Evolutionary conservation across 2,329 filamentous ascomycete genomes (phyloP).

Genomic region (Aspergillus texensis): DNA sequence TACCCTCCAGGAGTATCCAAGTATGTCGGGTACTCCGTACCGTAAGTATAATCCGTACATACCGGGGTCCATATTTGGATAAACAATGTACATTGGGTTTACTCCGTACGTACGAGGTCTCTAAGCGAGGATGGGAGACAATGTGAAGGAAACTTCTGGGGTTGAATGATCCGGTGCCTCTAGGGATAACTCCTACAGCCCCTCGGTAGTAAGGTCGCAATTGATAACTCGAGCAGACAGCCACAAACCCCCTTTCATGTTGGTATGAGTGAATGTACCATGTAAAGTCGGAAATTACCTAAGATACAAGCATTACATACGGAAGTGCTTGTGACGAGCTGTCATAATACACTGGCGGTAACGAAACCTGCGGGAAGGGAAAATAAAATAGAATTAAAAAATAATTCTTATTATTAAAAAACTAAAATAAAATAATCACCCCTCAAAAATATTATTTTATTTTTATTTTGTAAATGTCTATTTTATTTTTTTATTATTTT

Average conservation of each 20-base stretch:
- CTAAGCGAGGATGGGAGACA: not conserved
- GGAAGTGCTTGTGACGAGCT: not conserved
- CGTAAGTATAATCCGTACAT: not conserved
- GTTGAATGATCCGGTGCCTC: not conserved
- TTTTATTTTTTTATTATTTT: constrained; percentile 16
- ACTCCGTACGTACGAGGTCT: not conserved
- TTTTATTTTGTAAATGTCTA: constrained; percentile 9
- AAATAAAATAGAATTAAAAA: constrained; percentile 9
- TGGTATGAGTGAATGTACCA: not conserved
- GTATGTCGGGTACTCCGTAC: not conserved
- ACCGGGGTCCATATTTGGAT: not conserved
- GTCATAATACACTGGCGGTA: constrained; percentile 8
- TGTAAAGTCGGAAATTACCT: not conserved
- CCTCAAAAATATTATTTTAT: constrained; percentile 2
- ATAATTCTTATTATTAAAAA: constrained; percentile 10
- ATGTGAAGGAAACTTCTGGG: not conserved
- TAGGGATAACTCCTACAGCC: not conserved
- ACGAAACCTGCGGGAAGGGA: constrained; percentile 6
- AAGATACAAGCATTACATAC: constrained; percentile 14
- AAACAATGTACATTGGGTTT: not conserved
- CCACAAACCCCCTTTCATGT: not conserved
- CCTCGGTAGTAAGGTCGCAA: not conserved
- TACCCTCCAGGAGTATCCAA: not conserved
- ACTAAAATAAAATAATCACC: constrained; percentile 8
- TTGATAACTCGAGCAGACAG: not conserved